Conservation (phyloP, 2,329 filamentous ascomycete genomes). For the Clonostachys byssicola region DNA sequence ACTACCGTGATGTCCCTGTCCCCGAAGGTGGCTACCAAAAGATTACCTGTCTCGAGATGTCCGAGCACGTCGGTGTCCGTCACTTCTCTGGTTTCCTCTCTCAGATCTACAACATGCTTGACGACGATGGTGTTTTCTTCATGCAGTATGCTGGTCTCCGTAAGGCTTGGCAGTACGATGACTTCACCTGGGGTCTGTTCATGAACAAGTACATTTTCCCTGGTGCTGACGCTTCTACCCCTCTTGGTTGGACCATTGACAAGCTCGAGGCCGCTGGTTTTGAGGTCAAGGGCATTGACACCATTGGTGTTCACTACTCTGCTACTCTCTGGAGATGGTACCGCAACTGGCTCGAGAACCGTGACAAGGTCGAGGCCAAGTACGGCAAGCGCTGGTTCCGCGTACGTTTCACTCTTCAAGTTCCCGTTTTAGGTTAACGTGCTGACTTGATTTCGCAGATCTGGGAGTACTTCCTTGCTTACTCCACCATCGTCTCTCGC, state of each 20-base stretch:
- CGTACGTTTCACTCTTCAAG: slow-evolving; percentile 44
- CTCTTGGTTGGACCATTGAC: slow-evolving; percentile 82
- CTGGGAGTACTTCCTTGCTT: slow-evolving; percentile 89
- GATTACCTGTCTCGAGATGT: slow-evolving; percentile 98
- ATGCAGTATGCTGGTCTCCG: slow-evolving; percentile 92
- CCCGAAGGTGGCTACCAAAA: slow-evolving; percentile 73
- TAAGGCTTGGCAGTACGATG: slow-evolving; percentile 96
- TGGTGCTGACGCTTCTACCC: slow-evolving; percentile 91
- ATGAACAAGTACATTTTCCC: slow-evolving; percentile 99
- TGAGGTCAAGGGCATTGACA: slow-evolving; percentile 89
- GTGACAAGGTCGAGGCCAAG: slow-evolving; percentile 88
- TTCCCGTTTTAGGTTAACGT: not conserved
- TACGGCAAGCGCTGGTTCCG: slow-evolving; percentile 96
- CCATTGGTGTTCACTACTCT: slow-evolving; percentile 93
- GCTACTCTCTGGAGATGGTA: slow-evolving; percentile 98
- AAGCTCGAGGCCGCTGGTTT: slow-evolving; percentile 67
- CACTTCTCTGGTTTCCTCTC: slow-evolving; percentile 77
- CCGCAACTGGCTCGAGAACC: slow-evolving; percentile 95
- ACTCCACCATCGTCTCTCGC: slow-evolving; percentile 77
- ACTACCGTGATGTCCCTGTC: slow-evolving; percentile 91
- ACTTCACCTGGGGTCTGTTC: slow-evolving; percentile 96
- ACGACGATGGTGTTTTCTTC: slow-evolving; percentile 95
- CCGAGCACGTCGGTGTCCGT: slow-evolving; percentile 94
- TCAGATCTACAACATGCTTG: slow-evolving; percentile 92
- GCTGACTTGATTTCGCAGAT: slow-evolving; percentile 49